phyloP scores from a whole-genome alignment of 805 yeast genomes.

The Barnettozyma sp. region DNA sequence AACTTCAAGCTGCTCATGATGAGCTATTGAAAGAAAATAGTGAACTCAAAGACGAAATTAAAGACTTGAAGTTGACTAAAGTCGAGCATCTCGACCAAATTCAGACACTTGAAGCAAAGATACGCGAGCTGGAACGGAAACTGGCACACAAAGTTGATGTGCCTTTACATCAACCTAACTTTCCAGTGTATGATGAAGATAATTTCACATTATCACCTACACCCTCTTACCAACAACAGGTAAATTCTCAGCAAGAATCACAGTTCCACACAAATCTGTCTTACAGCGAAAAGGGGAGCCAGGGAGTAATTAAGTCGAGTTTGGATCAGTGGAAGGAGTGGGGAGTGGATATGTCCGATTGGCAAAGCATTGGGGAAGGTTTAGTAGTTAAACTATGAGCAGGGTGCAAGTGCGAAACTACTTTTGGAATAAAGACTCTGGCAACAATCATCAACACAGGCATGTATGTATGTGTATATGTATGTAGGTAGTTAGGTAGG shows the following conservation, averaged over 20 bases:
- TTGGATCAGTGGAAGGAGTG: conserved; percentile 73
- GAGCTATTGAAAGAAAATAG: conserved; percentile 27
- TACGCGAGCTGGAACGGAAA: conserved; percentile 23
- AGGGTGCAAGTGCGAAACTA: too few species aligned
- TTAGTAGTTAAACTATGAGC: conserved; percentile 44
- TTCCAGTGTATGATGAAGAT: conserved; percentile 20
- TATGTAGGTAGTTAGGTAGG: conserved; percentile 6
- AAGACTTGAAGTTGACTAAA: conserved; percentile 29
- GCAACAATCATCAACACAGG: neutral
- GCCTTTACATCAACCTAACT: conserved; percentile 14
- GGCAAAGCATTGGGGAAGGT: conserved; percentile 71
- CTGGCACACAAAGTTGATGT: conserved; percentile 22
- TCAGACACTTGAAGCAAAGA: conserved; percentile 25
- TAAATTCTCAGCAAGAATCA: conserved; percentile 2
- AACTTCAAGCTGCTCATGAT: conserved; percentile 1
- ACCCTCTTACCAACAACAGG: conserved; percentile 16
- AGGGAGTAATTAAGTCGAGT: conserved; percentile 48
- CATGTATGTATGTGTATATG: conserved; percentile 1
- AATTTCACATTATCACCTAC: conserved; percentile 19
- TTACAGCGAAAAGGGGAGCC: conserved; percentile 26
- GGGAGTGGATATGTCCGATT: conserved; percentile 79
- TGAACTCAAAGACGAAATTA: conserved; percentile 33
- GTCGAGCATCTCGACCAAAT: conserved; percentile 31
- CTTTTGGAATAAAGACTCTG: neutral
- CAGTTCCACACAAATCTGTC: conserved; percentile 12